A percentile compares a stretch with the other conserved stretches of the same genome.
Evolutionary conservation across 345 rosid species (phyloP).

Genomic region (Populus tremula): DNA sequence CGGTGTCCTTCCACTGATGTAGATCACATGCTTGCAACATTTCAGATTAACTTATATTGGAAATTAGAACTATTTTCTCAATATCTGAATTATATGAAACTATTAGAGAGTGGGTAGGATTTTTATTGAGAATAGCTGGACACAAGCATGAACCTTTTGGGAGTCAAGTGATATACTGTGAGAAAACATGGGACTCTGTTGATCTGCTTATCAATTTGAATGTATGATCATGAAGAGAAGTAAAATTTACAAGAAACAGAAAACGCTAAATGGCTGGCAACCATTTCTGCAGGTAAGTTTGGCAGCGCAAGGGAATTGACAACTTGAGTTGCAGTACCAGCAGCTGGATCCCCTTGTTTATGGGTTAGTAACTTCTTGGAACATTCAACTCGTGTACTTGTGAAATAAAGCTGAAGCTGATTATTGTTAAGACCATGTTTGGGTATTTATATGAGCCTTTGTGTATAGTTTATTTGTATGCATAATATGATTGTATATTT

Average conservation of each 20-base stretch:
- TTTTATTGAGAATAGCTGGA: neutral
- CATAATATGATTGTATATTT: neutral
- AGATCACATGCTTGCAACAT: neutral
- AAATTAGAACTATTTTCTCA: neutral
- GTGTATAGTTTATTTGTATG: neutral
- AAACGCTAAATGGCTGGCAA: neutral
- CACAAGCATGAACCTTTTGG: neutral
- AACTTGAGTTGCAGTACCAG: neutral
- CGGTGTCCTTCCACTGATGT: neutral
- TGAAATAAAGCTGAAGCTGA: neutral
- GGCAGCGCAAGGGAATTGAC: neutral
- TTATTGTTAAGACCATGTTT: neutral
- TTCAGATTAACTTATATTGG: neutral
- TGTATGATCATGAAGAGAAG: neutral
- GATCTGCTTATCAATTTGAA: neutral
- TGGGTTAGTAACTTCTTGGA: neutral
- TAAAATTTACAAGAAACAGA: neutral
- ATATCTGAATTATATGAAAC: neutral
- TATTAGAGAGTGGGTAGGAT: neutral
- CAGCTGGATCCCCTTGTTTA: neutral
- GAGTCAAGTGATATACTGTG: neutral
- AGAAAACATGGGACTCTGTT: neutral
- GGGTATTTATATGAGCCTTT: neutral
- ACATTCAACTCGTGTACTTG: neutral
- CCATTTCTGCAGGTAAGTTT: neutral